Evolutionary conservation across 2,329 filamentous ascomycete species (phyloP).

Genomic region (Aspergillus unguis): DNA sequence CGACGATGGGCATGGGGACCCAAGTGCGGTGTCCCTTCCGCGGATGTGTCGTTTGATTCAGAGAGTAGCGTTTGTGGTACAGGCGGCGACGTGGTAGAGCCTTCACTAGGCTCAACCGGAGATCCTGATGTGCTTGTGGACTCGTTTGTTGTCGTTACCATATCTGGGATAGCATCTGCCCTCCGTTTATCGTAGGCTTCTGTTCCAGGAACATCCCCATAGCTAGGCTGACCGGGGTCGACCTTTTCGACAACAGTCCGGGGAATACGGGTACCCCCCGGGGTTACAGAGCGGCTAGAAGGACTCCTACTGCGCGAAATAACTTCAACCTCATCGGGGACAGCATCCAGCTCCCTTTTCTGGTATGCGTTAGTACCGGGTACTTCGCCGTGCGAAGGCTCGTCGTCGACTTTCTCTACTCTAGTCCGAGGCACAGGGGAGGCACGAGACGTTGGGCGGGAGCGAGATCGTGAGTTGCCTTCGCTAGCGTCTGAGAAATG

Average conservation of each 20-base stretch:
- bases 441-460: constrained; percentile 38
- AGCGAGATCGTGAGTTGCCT: constrained; percentile 42
- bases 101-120: constrained; percentile 1
- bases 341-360: constrained; percentile 57
- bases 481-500: constrained; percentile 66
- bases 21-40: constrained; percentile 29
- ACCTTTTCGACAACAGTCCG: constrained; percentile 61
- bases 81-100: constrained; percentile 12
- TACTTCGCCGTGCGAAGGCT: constrained; percentile 58
- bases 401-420: constrained; percentile 61
- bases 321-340: constrained; percentile 62
- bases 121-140: constrained; percentile 17
- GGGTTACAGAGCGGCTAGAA: constrained; percentile 47
- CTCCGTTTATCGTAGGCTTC: constrained; percentile 54
- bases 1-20: constrained; percentile 39
- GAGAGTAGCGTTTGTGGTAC: constrained; percentile 46
- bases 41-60: constrained; percentile 41
- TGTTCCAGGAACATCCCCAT: constrained; percentile 63
- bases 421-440: constrained; percentile 61
- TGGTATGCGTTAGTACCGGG: constrained; percentile 61
- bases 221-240: constrained; percentile 53
- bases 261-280: constrained; percentile 54
- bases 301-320: constrained; percentile 44
- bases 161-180: constrained; percentile 59
- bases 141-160: constrained; percentile 49